These are phyloP conservation scores for Sisymbrium irio DNA, from an alignment of 345 rosid species.

Conservation along the genomic window DNA sequence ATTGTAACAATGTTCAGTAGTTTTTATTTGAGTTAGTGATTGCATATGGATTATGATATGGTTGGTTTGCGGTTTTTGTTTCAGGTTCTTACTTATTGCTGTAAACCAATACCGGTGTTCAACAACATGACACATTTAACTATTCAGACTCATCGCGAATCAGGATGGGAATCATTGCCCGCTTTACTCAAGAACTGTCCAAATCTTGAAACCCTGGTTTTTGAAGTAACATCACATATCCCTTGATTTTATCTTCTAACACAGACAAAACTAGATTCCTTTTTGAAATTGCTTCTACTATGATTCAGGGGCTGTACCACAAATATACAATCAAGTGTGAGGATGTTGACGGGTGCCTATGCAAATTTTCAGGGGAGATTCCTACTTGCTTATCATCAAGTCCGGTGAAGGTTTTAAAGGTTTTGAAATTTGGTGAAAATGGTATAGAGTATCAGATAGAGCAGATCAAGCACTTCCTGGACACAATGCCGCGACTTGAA, in stretches of 20 bases:
- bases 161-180: neutral
- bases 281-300: neutral
- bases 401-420: neutral
- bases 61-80: neutral
- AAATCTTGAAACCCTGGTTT: neutral
- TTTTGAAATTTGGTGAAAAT: neutral
- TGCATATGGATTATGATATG: neutral
- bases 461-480: neutral
- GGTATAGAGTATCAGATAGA: neutral
- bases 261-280: neutral
- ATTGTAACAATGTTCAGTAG: neutral
- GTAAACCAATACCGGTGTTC: neutral
- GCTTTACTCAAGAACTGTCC: neutral
- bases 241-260: neutral
- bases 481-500: constrained; percentile 14
- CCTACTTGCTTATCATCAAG: neutral
- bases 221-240: neutral
- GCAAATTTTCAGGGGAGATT: too few species aligned
- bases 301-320: neutral
- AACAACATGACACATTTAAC: neutral
- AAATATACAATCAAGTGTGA: neutral
- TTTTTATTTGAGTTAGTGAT: neutral
- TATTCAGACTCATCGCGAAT: neutral
- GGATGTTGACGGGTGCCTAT: too few species aligned
- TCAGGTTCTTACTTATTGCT: neutral